phyloP scores from a whole-genome alignment of 2,329 filamentous ascomycete genomes.

The Aureobasidium vineae region DNA sequence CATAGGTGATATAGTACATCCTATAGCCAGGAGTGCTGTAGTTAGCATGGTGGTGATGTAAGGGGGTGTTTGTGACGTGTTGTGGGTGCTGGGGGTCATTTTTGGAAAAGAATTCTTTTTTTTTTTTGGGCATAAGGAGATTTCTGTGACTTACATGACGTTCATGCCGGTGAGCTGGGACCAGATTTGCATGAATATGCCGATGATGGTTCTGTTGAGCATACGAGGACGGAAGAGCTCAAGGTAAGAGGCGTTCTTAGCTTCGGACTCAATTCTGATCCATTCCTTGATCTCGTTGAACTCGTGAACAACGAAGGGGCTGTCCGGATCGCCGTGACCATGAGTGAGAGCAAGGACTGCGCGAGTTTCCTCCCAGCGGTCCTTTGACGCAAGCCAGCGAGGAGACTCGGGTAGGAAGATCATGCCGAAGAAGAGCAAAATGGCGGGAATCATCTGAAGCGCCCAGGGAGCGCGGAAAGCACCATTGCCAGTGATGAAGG shows the following conservation, averaged over 20 bases:
- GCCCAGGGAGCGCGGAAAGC: slow-evolving; percentile 65
- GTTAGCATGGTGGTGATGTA: background rate
- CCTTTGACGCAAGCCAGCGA: slow-evolving; percentile 48
- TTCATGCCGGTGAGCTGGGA: slow-evolving; percentile 76
- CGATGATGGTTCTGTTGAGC: slow-evolving; percentile 70
- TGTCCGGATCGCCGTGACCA: slow-evolving; percentile 39
- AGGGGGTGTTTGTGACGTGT: background rate
- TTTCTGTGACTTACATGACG: slow-evolving; percentile 55
- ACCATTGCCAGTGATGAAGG: slow-evolving; percentile 56
- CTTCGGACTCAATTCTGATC: slow-evolving; percentile 67
- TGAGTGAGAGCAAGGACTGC: slow-evolving; percentile 46
- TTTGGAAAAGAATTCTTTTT: background rate
- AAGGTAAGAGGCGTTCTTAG: slow-evolving; percentile 66
- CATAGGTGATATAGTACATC: slow-evolving; percentile 49
- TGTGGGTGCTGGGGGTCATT: background rate
- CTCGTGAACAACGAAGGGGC: slow-evolving; percentile 63
- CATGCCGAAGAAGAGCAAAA: slow-evolving; percentile 47
- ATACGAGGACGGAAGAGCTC: slow-evolving; percentile 73
- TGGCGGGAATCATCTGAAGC: slow-evolving; percentile 47
- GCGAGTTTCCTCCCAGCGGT: slow-evolving; percentile 47
- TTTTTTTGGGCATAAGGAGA: too few relatives aligned
- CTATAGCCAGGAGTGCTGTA: background rate
- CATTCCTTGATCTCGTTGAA: slow-evolving; percentile 68
- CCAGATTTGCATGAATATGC: slow-evolving; percentile 73
- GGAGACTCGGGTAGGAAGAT: slow-evolving; percentile 50